Evolutionary conservation across 305 asterid genomes (phyloP).

Genomic region (Nicotiana rustica): DNA sequence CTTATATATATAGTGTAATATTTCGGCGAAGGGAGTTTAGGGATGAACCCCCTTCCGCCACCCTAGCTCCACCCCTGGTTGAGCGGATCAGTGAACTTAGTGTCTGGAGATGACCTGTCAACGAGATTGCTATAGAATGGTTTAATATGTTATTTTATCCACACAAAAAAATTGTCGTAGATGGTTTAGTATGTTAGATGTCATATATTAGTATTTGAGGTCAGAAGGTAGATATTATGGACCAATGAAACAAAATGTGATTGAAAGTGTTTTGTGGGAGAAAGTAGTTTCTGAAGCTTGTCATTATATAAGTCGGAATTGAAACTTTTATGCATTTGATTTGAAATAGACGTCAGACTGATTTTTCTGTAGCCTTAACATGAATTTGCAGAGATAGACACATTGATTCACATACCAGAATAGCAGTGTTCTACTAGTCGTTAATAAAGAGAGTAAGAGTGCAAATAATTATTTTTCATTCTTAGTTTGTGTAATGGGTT

Average conservation of each 20-base stretch:
- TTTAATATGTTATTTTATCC: too few species aligned
- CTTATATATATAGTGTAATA: too few species aligned
- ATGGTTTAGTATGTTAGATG: not conserved
- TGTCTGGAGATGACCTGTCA: conserved; percentile 19
- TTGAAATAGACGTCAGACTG: not conserved
- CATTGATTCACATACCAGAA: conserved; percentile 1
- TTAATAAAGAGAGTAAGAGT: not conserved
- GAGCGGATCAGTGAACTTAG: conserved; percentile 4
- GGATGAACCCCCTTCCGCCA: too few species aligned
- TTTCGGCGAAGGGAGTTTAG: too few species aligned
- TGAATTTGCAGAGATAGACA: conserved; percentile 4
- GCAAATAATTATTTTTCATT: not conserved
- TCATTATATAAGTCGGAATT: not conserved
- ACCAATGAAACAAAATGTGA: not conserved
- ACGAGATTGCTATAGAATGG: not conserved
- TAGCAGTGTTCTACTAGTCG: not conserved
- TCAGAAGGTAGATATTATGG: not conserved
- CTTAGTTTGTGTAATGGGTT: conserved; percentile 15
- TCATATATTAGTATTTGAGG: conserved; percentile 4
- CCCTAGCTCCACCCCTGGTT: too few species aligned
- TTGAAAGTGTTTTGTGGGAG: not conserved
- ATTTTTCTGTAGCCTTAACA: not conserved
- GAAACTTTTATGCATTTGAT: not conserved
- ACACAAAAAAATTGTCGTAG: not conserved
- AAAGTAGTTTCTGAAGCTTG: conserved; percentile 15